A percentile compares a stretch with the other conserved stretches of the same genome.
These are phyloP conservation scores for Domatiomyces globalis DNA, from an alignment of 2,329 filamentous ascomycete species.

Conservation along the genomic window DNA sequence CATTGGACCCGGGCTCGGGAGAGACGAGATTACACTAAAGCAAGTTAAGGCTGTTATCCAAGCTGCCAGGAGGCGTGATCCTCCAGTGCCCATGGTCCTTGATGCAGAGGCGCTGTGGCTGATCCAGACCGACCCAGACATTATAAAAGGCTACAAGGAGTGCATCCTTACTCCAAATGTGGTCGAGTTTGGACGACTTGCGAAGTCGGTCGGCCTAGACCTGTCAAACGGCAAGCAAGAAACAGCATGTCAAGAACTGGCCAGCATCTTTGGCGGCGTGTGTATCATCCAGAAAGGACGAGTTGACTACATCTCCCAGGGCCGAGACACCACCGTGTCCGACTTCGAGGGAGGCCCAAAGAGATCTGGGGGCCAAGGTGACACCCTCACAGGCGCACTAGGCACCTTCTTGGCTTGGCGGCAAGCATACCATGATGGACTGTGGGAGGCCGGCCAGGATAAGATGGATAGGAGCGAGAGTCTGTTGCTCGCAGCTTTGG, in stretches of 20 bases:
- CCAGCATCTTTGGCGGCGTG: slow-evolving; percentile 67
- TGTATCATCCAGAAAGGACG: slow-evolving; percentile 82
- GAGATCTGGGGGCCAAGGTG: slow-evolving; percentile 84
- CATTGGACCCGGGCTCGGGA: slow-evolving; percentile 79
- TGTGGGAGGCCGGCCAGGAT: slow-evolving; percentile 50
- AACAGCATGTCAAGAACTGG: slow-evolving; percentile 54
- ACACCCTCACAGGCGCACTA: slow-evolving; percentile 80
- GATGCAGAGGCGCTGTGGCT: slow-evolving; percentile 81
- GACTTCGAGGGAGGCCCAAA: slow-evolving; percentile 74
- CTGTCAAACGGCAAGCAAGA: slow-evolving; percentile 9
- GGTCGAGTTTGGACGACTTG: slow-evolving; percentile 75
- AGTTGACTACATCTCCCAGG: slow-evolving; percentile 73
- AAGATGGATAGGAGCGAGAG: slow-evolving; percentile 47
- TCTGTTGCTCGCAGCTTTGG: slow-evolving; percentile 67
- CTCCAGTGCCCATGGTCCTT: slow-evolving; percentile 62
- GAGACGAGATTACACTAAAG: slow-evolving; percentile 79
- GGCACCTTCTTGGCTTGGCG: slow-evolving; percentile 83
- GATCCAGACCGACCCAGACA: slow-evolving; percentile 57
- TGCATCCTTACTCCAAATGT: slow-evolving; percentile 92
- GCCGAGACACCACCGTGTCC: slow-evolving; percentile 52
- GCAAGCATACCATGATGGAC: slow-evolving; percentile 64
- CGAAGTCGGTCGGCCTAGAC: slow-evolving; percentile 58
- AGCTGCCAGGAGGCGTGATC: slow-evolving; percentile 53
- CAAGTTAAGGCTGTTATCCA: slow-evolving; percentile 66
- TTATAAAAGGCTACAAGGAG: slow-evolving; percentile 66